Base-by-base conservation (phyloP, 2,329 filamentous ascomycete species). In the Arthrocladium fulminans region DNA sequence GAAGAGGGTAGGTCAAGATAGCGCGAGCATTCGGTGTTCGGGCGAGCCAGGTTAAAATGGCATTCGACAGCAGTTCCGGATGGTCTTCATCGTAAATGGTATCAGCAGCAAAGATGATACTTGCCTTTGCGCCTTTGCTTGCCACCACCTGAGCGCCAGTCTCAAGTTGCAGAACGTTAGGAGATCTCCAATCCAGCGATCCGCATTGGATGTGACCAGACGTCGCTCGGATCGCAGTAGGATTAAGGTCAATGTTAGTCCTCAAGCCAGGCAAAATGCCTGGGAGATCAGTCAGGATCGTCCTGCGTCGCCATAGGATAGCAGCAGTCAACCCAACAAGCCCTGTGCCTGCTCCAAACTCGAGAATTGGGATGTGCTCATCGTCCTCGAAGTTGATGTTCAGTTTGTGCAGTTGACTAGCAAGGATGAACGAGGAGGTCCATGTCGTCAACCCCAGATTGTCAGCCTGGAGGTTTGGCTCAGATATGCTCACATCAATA, bases 371-470 rank as follows among this genome's bases (percentile, higher is more conserved):
- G 20, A 67, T 55, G 2, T 49, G 46, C 4, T 46, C 32, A 37
- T 34, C 22, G 13, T 45, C 39, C 6, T 38, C 43, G 30, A 27
- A 48, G 40, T 3, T 29, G 41, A 51, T 48, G 23, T 45, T 47
- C 42, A 66, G 55, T 45, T 59, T 60, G 48, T 68, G 61, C 23
- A 97, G 75, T 22, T 85, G 79, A 56, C 80, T 83, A 0, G 90
- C 84, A 2, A 97, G 79, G 2, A 94, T 76, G 61, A 88, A 94
- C 0, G 88, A 90, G 0, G 88, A 89, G 1, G 86, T 87, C 90
- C 92, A 97, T 0, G 92, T 97, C 65, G 96, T 96, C 63, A 94
- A 75, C 1, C 89, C 89, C 20, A 97, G 73, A 49, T 86, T 84
- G 64, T 96, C 89, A 2, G 86, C 85, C 0, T 86, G 94, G 49